Percentiles rank a stretch among this genome's conserved stretches.
Evolutionary conservation across 2,329 filamentous ascomycete species (phyloP).

Genomic region (Venturiaceae sp.): DNA sequence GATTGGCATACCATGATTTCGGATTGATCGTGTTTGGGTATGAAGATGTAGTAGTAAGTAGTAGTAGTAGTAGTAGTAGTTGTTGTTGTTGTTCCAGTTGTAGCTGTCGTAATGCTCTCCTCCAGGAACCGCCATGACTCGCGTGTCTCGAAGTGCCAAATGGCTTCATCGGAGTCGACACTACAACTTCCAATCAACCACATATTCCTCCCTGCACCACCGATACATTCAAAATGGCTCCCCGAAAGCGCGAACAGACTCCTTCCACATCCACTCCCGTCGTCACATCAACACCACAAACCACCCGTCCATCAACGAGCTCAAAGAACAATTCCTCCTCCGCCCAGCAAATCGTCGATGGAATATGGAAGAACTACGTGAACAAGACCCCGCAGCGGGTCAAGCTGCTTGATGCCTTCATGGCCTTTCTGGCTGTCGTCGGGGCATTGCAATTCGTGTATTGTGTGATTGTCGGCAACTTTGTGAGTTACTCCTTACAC

Average conservation of each 20-base stretch:
- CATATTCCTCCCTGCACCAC: background rate
- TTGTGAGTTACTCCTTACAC: constrained; percentile 50
- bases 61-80: background rate
- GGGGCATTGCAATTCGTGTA: constrained; percentile 91
- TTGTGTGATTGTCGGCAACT: constrained; percentile 86
- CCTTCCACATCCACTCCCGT: constrained; percentile 3
- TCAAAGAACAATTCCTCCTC: constrained; percentile 14
- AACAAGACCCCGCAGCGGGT: constrained; percentile 78
- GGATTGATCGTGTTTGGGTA: background rate
- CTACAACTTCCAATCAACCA: background rate
- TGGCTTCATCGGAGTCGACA: background rate
- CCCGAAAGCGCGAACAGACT: constrained; percentile 15
- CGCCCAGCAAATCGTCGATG: constrained; percentile 45
- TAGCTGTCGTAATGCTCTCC: background rate
- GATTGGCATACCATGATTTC: background rate
- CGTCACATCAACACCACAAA: constrained; percentile 12
- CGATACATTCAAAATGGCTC: constrained; percentile 15
- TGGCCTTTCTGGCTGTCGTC: constrained; percentile 76
- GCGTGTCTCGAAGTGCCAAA: background rate
- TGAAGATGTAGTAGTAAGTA: background rate
- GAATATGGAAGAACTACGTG: constrained; percentile 70
- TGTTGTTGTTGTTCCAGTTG: background rate
- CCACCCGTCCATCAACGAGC: constrained; percentile 12
- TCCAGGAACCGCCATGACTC: background rate
- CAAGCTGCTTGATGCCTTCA: constrained; percentile 85